phyloP scores from a whole-genome alignment of 495 filamentous ascomycete species.

The Viridothelium virens region DNA sequence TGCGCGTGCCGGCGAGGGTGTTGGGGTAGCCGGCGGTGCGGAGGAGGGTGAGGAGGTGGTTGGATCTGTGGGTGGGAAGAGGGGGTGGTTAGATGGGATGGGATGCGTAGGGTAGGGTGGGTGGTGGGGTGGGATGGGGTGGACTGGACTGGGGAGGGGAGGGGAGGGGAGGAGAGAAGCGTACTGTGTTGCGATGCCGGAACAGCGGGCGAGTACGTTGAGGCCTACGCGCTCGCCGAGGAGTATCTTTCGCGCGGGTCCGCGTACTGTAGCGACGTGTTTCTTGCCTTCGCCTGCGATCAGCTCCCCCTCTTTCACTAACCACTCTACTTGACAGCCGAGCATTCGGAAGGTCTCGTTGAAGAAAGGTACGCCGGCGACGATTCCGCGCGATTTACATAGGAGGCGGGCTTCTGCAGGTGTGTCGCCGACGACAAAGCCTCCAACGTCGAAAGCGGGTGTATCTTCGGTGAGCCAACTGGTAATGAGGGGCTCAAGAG shows the following conservation, averaged over 20 bases:
- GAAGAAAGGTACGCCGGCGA: conserved; percentile 93
- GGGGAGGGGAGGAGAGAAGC: background rate
- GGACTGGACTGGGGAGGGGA: background rate
- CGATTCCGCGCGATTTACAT: conserved; percentile 79
- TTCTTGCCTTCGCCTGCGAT: conserved; percentile 29
- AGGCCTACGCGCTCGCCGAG: conserved; percentile 89
- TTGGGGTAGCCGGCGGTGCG: conserved; percentile 64
- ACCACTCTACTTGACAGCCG: conserved; percentile 88
- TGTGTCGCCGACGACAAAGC: conserved; percentile 85
- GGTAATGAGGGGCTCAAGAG: conserved; percentile 72
- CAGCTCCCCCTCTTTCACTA: conserved; percentile 61
- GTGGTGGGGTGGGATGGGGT: too few species aligned
- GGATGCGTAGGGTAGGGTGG: conserved; percentile 50
- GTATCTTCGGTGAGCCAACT: conserved; percentile 92
- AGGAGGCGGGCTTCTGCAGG: conserved; percentile 71
- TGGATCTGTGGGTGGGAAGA: conserved; percentile 30
- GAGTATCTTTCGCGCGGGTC: conserved; percentile 76
- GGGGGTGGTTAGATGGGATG: background rate
- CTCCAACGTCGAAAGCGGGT: conserved; percentile 92
- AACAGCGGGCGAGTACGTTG: conserved; percentile 86
- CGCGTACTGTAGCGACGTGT: conserved; percentile 72
- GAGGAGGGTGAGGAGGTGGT: conserved; percentile 45
- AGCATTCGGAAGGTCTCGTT: conserved; percentile 86
- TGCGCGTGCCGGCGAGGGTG: conserved; percentile 87
- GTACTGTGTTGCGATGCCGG: conserved; percentile 74